Evolutionary conservation across 169 alveolate species (phyloP), one percentile per base, ranked within the genome.

Genomic region (Plasmodium gaboni): DNA sequence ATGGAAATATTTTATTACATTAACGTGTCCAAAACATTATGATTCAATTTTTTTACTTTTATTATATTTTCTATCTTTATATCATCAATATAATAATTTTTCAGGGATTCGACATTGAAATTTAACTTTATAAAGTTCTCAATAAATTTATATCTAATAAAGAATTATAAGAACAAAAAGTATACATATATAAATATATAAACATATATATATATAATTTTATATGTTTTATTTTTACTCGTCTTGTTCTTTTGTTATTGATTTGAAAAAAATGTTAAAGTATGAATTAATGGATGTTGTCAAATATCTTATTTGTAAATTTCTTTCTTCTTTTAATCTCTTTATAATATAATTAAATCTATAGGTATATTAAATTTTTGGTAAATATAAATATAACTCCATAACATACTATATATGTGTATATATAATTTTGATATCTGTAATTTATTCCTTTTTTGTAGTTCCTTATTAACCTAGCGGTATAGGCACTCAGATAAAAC

Each of bases 261-360:
- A 44, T 68, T 80, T 60, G 44, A 80, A 80, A 55, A 80, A 80
- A 68, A 68, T 68, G 19, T 65, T 68, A 42, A 68, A 80, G 60
- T 80, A 80, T 22, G 90, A 80, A 42, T 53, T 80, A 71, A 65
- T 67, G 17, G 90, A 68, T 13, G 83, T 68, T 28, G 63, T 68
- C 9, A 80, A 26, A 15, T 80, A 80, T 68, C 22, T 80, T 60
- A 68, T 80, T 32, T 80, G 90, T 24, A 80, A 48, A 50, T 80
- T 50, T 38, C 72, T 57, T 50, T 80, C 90, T 22, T 80, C 85
- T 61, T 80, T 80, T 48, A 80, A 28, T 50, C 90, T 68, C 22
- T 46, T n/a, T 71, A 80, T 67, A 57, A 80, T 80, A 51, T 80
- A 80, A 46, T 80, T 68, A 80, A 80, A 80, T 42, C 90, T 80